Evolutionary conservation across 805 yeast species (phyloP).

Genomic region (Starmerella roubikii): DNA sequence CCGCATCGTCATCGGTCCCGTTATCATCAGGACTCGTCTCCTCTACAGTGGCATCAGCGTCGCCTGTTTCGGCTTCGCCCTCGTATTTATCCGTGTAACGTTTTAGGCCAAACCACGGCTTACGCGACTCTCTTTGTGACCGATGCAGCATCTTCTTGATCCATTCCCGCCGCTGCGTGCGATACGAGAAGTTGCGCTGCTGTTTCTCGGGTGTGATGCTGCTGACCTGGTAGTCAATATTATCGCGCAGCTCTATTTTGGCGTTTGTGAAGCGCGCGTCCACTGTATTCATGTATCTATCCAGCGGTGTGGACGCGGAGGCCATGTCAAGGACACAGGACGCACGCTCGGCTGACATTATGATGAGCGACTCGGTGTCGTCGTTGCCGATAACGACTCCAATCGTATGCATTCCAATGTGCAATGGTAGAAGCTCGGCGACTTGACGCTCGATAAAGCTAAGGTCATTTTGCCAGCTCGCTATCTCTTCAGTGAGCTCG

Average conservation of each 20-base stretch:
- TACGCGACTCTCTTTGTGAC: slow-evolving; percentile 9
- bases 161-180: slow-evolving; percentile 1
- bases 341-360: slow-evolving; percentile 44
- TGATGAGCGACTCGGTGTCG: slow-evolving; percentile 58
- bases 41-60: not conserved
- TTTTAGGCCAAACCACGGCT: slow-evolving; percentile 65
- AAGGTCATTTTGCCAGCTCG: slow-evolving; percentile 5
- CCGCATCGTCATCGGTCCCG: not conserved
- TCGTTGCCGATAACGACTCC: slow-evolving; percentile 70
- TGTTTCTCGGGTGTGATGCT: slow-evolving; percentile 6
- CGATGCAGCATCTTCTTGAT: not conserved
- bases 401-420: slow-evolving; percentile 45
- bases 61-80: not conserved
- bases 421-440: slow-evolving; percentile 42
- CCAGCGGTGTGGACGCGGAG: slow-evolving; percentile 38
- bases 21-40: not conserved
- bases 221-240: slow-evolving; percentile 39
- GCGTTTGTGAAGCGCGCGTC: slow-evolving; percentile 38
- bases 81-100: slow-evolving; percentile 44
- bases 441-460: slow-evolving; percentile 14
- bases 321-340: slow-evolving; percentile 46
- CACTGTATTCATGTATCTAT: slow-evolving; percentile 38
- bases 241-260: slow-evolving; percentile 53
- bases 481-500: slow-evolving; percentile 7
- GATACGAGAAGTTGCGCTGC: not conserved